Evolutionary conservation across 75 land plant species (phyloP).

Genomic region (Adiantum capillusveneris): DNA sequence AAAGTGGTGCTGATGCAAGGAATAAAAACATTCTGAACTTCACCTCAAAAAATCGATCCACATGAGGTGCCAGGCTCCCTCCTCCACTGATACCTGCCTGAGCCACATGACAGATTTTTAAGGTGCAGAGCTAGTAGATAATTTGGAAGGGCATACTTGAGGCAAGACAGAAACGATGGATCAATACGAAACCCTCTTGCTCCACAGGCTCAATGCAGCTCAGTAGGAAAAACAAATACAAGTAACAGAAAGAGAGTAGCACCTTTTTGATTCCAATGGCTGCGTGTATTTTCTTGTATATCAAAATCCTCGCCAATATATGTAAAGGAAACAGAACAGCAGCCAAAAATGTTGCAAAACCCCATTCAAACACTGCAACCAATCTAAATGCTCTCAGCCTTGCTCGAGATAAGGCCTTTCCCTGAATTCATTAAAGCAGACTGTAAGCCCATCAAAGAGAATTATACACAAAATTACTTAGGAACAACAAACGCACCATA

Average conservation of each 20-base stretch:
- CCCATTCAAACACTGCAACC: slow-evolving; percentile 29
- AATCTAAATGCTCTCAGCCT: slow-evolving; percentile 13
- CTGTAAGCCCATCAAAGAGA: background rate
- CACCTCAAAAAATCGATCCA: slow-evolving; percentile 92
- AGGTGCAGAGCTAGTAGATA: background rate
- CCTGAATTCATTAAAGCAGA: slow-evolving; percentile 25
- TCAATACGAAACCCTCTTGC: too few species aligned
- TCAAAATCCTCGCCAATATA: slow-evolving; percentile 50
- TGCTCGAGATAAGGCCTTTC: slow-evolving; percentile 31
- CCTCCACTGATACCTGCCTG: slow-evolving; percentile 93
- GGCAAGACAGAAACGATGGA: too few species aligned
- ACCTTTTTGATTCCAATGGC: slow-evolving; percentile 85
- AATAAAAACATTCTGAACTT: too few species aligned
- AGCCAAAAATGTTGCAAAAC: slow-evolving; percentile 48
- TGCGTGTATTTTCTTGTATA: slow-evolving; percentile 68
- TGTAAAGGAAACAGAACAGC: slow-evolving; percentile 64
- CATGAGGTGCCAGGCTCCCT: slow-evolving; percentile 74
- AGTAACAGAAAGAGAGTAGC: too few species aligned
- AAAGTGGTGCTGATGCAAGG: too few species aligned
- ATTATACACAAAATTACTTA: background rate
- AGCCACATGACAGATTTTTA: background rate
- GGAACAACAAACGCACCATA: slow-evolving; percentile 7
- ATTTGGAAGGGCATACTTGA: too few species aligned
- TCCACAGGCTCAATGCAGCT: too few species aligned
- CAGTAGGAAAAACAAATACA: too few species aligned